Conservation (phyloP, 495 filamentous ascomycete genomes). For the Aeminium ludgeri region DNA sequence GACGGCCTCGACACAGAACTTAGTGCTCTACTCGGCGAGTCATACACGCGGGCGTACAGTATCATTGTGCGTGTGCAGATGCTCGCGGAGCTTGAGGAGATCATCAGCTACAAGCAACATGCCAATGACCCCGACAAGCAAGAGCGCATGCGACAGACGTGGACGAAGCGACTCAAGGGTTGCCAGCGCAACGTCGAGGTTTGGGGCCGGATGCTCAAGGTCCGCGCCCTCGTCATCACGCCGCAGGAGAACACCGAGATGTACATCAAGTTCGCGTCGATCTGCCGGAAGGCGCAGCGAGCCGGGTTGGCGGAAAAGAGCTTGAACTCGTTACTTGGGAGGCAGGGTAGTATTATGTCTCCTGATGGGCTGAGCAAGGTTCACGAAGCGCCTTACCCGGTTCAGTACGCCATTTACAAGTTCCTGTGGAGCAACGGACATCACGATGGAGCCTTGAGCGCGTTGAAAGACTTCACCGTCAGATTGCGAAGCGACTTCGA, state of each 20-base stretch:
- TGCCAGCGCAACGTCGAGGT: conserved; percentile 96
- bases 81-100: conserved; percentile 95
- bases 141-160: conserved; percentile 77
- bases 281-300: conserved; percentile 87
- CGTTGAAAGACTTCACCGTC: conserved; percentile 65
- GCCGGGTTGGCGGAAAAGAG: conserved; percentile 94
- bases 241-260: conserved; percentile 91
- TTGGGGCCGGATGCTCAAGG: conserved; percentile 95
- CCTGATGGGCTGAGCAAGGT: conserved; percentile 22
- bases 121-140: conserved; percentile 62
- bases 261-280: conserved; percentile 97
- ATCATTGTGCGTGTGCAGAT: conserved; percentile 95
- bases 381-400: conserved; percentile 33
- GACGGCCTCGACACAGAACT: conserved; percentile 91
- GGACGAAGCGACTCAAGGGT: conserved; percentile 85
- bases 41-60: conserved; percentile 88
- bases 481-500: conserved; percentile 57
- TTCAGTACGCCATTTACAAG: conserved; percentile 84
- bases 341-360: conserved; percentile 16
- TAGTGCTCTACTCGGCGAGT: conserved; percentile 84
- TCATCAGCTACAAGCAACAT: conserved; percentile 92
- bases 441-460: conserved; percentile 54
- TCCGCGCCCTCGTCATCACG: conserved; percentile 75
- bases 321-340: conserved; percentile 61
- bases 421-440: conserved; percentile 74